Evolutionary conservation across 495 filamentous ascomycete species (phyloP).

Genomic region (Penicillium alfredii): DNA sequence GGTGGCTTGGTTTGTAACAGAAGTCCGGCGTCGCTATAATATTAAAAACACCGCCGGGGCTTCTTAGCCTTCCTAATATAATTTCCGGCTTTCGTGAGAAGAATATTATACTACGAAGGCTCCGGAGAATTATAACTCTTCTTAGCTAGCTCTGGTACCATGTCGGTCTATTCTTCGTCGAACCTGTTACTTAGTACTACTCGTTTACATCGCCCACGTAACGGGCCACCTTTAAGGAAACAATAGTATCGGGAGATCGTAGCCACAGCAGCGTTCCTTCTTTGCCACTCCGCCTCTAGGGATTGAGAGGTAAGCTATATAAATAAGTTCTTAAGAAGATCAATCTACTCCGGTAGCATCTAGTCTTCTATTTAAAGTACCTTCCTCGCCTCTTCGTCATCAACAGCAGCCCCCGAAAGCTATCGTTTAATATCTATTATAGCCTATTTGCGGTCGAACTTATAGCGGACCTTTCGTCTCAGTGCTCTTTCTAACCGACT

Average conservation of each 20-base stretch:
- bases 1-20: too few species aligned
- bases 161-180: conserved; percentile 8
- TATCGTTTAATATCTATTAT: conserved; percentile 19
- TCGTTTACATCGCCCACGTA: conserved; percentile 19
- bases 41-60: conserved; percentile 20
- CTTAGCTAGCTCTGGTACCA: conserved; percentile 11
- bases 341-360: conserved; percentile 19
- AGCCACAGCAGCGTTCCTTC: conserved; percentile 16
- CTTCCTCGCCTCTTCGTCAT: conserved; percentile 18
- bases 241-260: conserved; percentile 16
- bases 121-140: conserved; percentile 8
- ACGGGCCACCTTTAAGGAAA: conserved; percentile 16
- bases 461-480: conserved; percentile 10
- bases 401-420: conserved; percentile 15
- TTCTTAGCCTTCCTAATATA: conserved; percentile 15
- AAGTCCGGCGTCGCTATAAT: conserved; percentile 14
- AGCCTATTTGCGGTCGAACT: conserved; percentile 19
- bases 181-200: conserved; percentile 3
- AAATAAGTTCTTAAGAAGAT: conserved; percentile 21
- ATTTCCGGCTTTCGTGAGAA: conserved; percentile 10
- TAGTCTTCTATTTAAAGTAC: conserved; percentile 15
- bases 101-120: conserved; percentile 6
- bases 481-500: conserved; percentile 12
- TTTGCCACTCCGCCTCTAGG: conserved; percentile 24
- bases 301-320: conserved; percentile 23